Evolutionary conservation across 805 yeast genomes (phyloP).

Genomic region (Saccharomycopsis sp.): DNA sequence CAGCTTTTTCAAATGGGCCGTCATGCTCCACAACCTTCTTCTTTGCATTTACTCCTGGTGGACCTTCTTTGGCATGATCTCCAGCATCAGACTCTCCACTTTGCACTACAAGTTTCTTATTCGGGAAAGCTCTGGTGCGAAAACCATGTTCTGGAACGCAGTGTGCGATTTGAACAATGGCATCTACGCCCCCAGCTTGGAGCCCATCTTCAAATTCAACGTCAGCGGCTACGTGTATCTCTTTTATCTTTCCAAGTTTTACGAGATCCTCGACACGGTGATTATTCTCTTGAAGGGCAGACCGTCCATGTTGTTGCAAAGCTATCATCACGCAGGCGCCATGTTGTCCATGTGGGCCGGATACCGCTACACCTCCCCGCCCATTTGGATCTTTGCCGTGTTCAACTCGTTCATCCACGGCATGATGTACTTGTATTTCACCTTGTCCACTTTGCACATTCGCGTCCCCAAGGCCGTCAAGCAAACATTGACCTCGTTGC

Average conservation of each 20-base stretch:
- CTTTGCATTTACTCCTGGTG: conserved; percentile 60
- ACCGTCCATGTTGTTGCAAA: conserved; percentile 57
- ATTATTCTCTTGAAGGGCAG: conserved; percentile 60
- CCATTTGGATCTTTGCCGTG: conserved; percentile 73
- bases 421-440: conserved; percentile 63
- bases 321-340: conserved; percentile 74
- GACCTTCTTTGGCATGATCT: conserved; percentile 61
- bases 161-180: conserved; percentile 55
- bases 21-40: conserved; percentile 49
- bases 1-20: conserved; percentile 41
- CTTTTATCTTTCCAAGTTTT: conserved; percentile 62
- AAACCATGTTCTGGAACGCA: conserved; percentile 47
- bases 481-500: conserved; percentile 53
- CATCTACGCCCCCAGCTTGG: conserved; percentile 34
- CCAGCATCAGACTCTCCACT: conserved; percentile 36
- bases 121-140: conserved; percentile 11
- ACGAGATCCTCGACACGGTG: conserved; percentile 61
- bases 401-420: conserved; percentile 74
- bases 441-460: conserved; percentile 49
- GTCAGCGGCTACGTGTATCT: conserved; percentile 50
- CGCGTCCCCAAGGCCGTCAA: conserved; percentile 49
- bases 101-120: conserved; percentile 24
- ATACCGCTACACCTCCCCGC: conserved; percentile 57
- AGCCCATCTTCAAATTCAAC: neutral
- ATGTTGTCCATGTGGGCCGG: conserved; percentile 81